A percentile compares a stretch with the other conserved stretches of the same genome.
These are phyloP conservation scores for Cyanodermella asteris DNA, from an alignment of 2,329 filamentous ascomycete genomes.

Conservation along the genomic window DNA sequence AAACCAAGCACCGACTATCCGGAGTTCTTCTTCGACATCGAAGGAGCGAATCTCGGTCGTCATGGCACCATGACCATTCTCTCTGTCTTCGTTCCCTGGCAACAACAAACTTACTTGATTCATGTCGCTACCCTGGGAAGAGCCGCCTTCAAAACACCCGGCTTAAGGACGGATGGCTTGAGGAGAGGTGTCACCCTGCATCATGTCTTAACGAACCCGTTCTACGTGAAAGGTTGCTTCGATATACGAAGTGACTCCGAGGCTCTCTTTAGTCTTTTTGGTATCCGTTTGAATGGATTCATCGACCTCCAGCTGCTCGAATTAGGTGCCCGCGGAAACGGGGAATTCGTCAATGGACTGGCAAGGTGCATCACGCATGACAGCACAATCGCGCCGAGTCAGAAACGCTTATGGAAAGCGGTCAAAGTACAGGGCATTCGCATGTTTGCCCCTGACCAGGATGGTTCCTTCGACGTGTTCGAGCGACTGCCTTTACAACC, in stretches of 20 bases:
- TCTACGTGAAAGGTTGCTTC: constrained; percentile 30
- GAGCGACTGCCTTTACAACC: too few species aligned
- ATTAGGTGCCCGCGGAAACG: constrained; percentile 15
- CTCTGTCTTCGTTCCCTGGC: constrained; percentile 1
- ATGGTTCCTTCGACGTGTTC: too few species aligned
- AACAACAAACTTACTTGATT: too few species aligned
- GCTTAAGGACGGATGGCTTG: too few species aligned
- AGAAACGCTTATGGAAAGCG: too few species aligned
- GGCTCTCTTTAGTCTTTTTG: constrained; percentile 26
- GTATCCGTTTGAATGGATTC: constrained; percentile 22
- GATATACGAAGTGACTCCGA: constrained; percentile 38
- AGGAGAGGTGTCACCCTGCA: constrained; percentile 12
- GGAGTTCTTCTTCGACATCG: constrained; percentile 5
- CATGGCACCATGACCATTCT: constrained; percentile 5
- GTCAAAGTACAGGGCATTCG: too few species aligned
- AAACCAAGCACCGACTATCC: too few species aligned
- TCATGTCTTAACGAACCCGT: constrained; percentile 11
- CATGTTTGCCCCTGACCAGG: too few species aligned
- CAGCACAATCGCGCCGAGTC: too few species aligned
- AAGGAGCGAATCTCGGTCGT: constrained; percentile 4
- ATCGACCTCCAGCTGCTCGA: constrained; percentile 37
- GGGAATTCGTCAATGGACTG: constrained; percentile 12
- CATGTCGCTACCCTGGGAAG: constrained; percentile 12
- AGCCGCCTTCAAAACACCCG: constrained; percentile 11
- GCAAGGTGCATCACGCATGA: constrained; percentile 18